A percentile compares a stretch with the other conserved stretches of the same genome.
phyloP scores from a whole-genome alignment of 2,329 filamentous ascomycete genomes.

The Acrodontium crateriforme region DNA sequence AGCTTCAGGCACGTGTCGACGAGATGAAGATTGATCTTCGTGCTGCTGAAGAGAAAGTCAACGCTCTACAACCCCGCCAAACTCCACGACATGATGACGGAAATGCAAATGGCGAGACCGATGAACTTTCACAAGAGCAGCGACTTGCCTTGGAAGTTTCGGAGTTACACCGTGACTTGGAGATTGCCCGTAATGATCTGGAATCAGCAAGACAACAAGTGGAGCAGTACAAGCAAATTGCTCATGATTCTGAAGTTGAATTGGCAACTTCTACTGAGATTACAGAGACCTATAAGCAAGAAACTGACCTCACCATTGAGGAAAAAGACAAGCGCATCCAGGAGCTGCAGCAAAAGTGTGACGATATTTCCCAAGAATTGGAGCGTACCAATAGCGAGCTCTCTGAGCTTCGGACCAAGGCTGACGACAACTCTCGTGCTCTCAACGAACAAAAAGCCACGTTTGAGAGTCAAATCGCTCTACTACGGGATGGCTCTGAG shows the following conservation, averaged over 20 bases:
- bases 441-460: constrained; percentile 71
- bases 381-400: constrained; percentile 70
- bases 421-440: constrained; percentile 56
- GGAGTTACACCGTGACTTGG: constrained; percentile 75
- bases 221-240: constrained; percentile 79
- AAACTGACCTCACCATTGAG: constrained; percentile 61
- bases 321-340: constrained; percentile 69
- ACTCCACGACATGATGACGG: constrained; percentile 39
- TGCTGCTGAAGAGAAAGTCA: constrained; percentile 75
- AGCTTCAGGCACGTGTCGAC: constrained; percentile 76
- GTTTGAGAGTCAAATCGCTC: constrained; percentile 63
- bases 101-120: constrained; percentile 32
- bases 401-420: constrained; percentile 62
- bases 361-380: constrained; percentile 73
- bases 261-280: constrained; percentile 65
- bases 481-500: constrained; percentile 73
- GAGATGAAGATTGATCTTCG: constrained; percentile 79
- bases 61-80: constrained; percentile 67
- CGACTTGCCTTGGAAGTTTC: constrained; percentile 73
- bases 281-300: constrained; percentile 75
- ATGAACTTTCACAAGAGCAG: constrained; percentile 53
- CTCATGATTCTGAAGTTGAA: constrained; percentile 76
- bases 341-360: constrained; percentile 69
- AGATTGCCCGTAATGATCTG: constrained; percentile 65
- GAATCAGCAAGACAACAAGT: constrained; percentile 68